Evolutionary conservation across 306 rosid species (phyloP).

Genomic region (Gynostemma pentaphyllum): DNA sequence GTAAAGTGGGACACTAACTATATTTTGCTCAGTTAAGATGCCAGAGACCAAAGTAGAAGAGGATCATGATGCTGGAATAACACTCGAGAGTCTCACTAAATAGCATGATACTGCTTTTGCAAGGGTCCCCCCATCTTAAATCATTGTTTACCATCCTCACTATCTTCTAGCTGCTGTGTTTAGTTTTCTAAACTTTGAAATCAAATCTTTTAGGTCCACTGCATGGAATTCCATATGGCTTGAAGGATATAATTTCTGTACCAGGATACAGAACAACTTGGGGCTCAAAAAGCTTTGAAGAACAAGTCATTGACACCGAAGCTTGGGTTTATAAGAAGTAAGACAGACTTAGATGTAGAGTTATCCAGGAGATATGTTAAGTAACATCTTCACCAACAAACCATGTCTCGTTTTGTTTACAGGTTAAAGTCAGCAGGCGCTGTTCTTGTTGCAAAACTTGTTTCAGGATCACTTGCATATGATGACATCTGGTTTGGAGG

Average conservation of each 20-base stretch:
- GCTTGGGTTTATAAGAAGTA: conserved; percentile 77
- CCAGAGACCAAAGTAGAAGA: too few relatives aligned
- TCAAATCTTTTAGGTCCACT: conserved; percentile 45
- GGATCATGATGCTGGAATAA: too few relatives aligned
- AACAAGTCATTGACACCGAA: conserved; percentile 50
- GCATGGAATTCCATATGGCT: conserved; percentile 78
- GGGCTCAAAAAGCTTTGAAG: conserved; percentile 60
- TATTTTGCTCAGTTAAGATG: too few relatives aligned
- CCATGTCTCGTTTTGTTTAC: conserved; percentile 7
- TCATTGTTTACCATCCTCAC: not conserved
- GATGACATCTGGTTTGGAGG: conserved; percentile 88
- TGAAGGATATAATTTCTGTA: conserved; percentile 71
- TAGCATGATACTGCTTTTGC: too few relatives aligned
- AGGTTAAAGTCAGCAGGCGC: conserved; percentile 58
- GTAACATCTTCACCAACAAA: conserved; percentile 5
- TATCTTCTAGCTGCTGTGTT: not conserved
- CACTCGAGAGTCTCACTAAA: too few relatives aligned
- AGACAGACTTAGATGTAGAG: not conserved
- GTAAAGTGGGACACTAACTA: too few relatives aligned
- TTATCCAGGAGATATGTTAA: not conserved
- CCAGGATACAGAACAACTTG: conserved; percentile 71
- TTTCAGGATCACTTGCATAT: conserved; percentile 64
- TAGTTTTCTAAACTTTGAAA: not conserved
- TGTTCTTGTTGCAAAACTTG: conserved; percentile 80
- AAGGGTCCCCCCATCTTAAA: too few relatives aligned